Conservation (phyloP, 192 early-diverging fungal species). For the Coemansia sp. region DNA sequence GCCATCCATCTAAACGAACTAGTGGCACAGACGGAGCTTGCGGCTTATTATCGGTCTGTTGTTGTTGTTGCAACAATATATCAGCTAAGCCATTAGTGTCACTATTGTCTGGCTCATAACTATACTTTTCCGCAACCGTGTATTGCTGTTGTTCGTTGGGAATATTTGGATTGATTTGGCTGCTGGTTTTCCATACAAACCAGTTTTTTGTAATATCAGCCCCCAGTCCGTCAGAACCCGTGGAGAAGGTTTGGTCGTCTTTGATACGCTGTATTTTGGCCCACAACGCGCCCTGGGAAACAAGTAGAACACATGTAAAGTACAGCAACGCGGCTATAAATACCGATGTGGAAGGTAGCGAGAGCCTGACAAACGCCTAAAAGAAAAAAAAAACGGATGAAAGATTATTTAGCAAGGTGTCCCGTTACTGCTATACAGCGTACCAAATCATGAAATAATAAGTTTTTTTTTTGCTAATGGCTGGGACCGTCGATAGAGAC, state of each 20-base stretch:
- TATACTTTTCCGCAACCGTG: neutral
- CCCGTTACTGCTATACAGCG: no score
- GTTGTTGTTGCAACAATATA: neutral
- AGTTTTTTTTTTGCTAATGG: neutral
- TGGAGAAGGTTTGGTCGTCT: neutral
- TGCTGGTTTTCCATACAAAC: conserved; percentile 4
- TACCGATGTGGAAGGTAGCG: conserved; percentile 35
- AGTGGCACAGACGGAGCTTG: conserved; percentile 4
- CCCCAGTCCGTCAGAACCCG: neutral
- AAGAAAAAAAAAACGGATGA: neutral
- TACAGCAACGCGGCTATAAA: conserved; percentile 27
- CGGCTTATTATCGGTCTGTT: neutral
- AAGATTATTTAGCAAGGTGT: neutral
- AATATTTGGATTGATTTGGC: neutral
- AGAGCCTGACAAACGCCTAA: conserved; percentile 37
- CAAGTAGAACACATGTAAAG: conserved; percentile 21
- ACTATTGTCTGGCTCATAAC: neutral
- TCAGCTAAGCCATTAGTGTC: neutral
- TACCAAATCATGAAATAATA: no score
- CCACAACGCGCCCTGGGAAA: conserved; percentile 13
- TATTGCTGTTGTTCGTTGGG: neutral
- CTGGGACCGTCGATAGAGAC: neutral
- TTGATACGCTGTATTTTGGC: neutral
- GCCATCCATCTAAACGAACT: conserved; percentile 40
- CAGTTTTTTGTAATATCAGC: neutral